phyloP scores from a whole-genome alignment of 768 basidiomycete genomes.

The Tulasnella sp. region DNA sequence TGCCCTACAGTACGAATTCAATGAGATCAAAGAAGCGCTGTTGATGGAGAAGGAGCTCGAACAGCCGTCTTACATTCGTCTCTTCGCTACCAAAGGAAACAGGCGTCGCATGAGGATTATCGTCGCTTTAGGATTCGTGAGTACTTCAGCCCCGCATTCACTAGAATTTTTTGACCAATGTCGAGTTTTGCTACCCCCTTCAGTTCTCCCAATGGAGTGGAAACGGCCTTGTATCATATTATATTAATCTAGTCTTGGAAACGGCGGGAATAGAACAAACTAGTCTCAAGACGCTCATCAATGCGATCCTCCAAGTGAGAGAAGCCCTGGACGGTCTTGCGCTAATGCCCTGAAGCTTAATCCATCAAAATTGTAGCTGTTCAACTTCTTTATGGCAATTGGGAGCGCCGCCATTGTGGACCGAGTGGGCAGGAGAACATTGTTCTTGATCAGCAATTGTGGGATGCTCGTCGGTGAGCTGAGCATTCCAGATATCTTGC shows the following conservation, averaged over 20 bases:
- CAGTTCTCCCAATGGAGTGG: conserved; percentile 41
- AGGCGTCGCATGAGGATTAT: conserved; percentile 56
- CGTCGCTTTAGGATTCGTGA: conserved; percentile 24
- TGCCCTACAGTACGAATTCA: conserved; percentile 18
- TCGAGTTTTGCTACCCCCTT: not conserved
- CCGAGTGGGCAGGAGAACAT: conserved; percentile 51
- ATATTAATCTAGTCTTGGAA: conserved; percentile 26
- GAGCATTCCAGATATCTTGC: not conserved
- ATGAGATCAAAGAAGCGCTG: conserved; percentile 54
- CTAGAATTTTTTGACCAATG: not conserved
- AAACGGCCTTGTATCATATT: conserved; percentile 62
- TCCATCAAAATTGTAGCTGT: conserved; percentile 25
- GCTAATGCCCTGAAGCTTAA: conserved; percentile 12
- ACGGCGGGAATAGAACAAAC: conserved; percentile 46
- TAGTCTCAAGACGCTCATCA: conserved; percentile 48
- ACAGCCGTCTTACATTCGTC: conserved; percentile 36
- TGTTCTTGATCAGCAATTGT: conserved; percentile 56
- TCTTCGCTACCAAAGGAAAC: conserved; percentile 56
- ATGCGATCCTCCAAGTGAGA: conserved; percentile 46
- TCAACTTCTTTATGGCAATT: conserved; percentile 49
- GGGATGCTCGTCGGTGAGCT: conserved; percentile 45
- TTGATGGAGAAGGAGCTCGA: conserved; percentile 46
- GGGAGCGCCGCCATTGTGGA: conserved; percentile 53
- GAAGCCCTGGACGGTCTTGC: conserved; percentile 17
- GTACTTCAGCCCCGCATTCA: conserved; percentile 28